Evolutionary conservation across 106 monocot species (phyloP), one percentile per base, ranked within the genome.

Genomic region (Acorus calamus): DNA sequence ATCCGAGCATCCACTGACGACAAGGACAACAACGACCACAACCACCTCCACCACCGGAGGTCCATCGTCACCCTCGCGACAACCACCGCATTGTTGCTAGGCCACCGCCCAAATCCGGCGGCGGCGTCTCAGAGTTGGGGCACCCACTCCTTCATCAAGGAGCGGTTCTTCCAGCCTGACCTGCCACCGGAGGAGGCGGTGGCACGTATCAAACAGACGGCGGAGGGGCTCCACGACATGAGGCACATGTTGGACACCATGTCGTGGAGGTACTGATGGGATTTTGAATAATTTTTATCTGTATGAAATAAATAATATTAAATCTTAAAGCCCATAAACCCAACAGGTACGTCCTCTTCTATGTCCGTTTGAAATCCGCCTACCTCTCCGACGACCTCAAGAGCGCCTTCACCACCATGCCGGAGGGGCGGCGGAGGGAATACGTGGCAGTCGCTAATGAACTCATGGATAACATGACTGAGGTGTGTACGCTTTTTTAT

Each of bases 161-260:
- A 92, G 77, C 67, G 72, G 75, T 85, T 85, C 78, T 85, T 93
- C 79, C 71, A 73, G 76, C 79, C 86, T n/a, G 70, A 66, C 43
- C 49, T 94, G 6, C 74, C 94, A 6, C 73, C 94, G 54, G 83
- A 94, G 74, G 86, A 94, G 3, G 73, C 94, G 11, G 86, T 48
- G 54, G 83, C 83, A 45, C 71, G 94, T 41, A 94, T 89, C 65
- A 51, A 74, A 48, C 94, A 94, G 74, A 94, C 94, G 4, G 77
- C 94, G 11, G 89, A 94, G 60, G 89, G 86, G 59, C 59, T 89
- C 60, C 53, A 61, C 9, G 80, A 73, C 14, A 76, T 94, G 77
- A 62, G 89, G 8, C 89, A 74, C 63, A 94, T 94, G 94, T 81
- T 94, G 4, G 86, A 94, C 53, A 80, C 81, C 56, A 89, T 86